Base-by-base conservation (phyloP, 2,329 filamentous ascomycete species). In the Elsinoe fawcettii region DNA sequence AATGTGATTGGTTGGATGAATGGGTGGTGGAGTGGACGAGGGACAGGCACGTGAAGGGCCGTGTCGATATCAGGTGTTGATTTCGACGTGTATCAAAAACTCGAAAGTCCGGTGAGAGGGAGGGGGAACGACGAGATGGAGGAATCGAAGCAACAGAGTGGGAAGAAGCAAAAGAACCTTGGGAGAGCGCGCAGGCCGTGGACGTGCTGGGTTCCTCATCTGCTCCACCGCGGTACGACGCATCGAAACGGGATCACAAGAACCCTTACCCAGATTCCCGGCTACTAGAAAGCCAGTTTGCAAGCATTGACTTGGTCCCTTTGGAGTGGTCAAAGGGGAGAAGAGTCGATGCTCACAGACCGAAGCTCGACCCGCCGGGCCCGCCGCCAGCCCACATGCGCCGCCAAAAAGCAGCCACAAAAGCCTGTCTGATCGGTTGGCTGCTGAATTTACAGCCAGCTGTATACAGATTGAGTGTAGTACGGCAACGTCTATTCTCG, bases 191-290 rank as follows among this genome's bases (percentile, higher is more conserved):
- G 39, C 16, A 23, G 46, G 25, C 25, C 25, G 46, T 18, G 27
- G 46, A 36, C 6, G 49, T 36, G 49, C 32, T 53, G 32, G 49
- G 49, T 22, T 30, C 20, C 20, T 16, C 14, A 25, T 53, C 49
- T 34, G 30, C 46, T 51, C 46, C 49, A 53, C 49, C 32, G 49
- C 49, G 49, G 49, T 53, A 53, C 49, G 49, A 53, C 30, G 46
- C 46, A 53, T 36, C 30, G 49, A 53, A 53, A 53, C 49, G 49
- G 49, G 49, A 36, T 25, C 49, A 23, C 14, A 32, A 30, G 16
- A 53, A 53, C 49, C 49, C 49, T 53, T 53, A 53, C 49, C 49
- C 49, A 53, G 49, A 53, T 53, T 36, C 34, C 25, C 30, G 18
- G 34, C 49, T 53, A 53, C 30, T 18, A 14, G 32, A 51, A 34